Evolutionary conservation across 257 asterid species (phyloP), one percentile per base, ranked within the genome.

Genomic region (Nicotiana benthamiana): DNA sequence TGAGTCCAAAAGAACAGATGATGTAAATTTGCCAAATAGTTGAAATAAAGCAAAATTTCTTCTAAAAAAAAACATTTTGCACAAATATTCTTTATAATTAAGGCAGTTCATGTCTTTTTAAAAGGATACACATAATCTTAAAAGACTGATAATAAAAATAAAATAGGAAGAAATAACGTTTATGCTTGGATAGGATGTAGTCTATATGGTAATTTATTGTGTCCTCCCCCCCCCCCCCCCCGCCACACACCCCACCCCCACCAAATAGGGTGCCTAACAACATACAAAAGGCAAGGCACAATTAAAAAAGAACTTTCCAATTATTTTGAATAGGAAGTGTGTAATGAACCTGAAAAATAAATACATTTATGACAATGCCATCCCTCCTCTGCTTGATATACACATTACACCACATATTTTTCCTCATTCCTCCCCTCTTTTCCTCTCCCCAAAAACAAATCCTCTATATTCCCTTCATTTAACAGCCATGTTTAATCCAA

Each of bases 401-500:
- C 80, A 77, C 28, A 64, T 75, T 75, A 36, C 48, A 80, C 77
- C 83, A 84, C 85, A 81, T 74, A 51, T 62, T 36, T 75, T 77
- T 34, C 64, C 80, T 67, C 67, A 54, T 53, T 32, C 54, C 10
- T 5, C 0, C 56, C 74, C 65, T n/a, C 27, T 16, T 17, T 2
- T 27, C 1, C 52, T 26, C 17, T 1, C 13, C 15, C 53, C 2
- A 11, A 11, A 16, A 0, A 9, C 30, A 60, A 28, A 36, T 86
- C 85, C 85, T 86, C 92, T 40, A 28, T 43, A 36, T 86, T 86
- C 85, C 87, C 92, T 40, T 32, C 80, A 46, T 30, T 24, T 7
- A 30, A 28, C 5, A 13, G 1, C 61, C 30, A 63, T 74, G 78
- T 74, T 46, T 46, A 59, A 4, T 24, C 30, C 43, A 74, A 74